Base-by-base conservation (phyloP, 1,139 yeast genomes). In the Nematodospora anomalae region DNA sequence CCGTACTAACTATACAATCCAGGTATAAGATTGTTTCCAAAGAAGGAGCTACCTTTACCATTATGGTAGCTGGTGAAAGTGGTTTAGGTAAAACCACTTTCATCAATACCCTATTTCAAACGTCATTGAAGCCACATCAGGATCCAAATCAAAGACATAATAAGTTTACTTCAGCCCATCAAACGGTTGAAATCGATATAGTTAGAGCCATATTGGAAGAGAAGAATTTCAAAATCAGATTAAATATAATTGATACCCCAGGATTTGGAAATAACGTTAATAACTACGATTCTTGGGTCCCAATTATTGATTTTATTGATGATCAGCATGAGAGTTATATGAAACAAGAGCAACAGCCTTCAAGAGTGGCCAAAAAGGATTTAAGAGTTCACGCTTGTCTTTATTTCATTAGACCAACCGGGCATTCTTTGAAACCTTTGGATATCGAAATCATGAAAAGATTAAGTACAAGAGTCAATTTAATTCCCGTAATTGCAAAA, bases 181-280 rank as follows among this genome's bases (percentile, higher is more conserved):
- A 87, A 60, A 92, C 97, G 3, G 95, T 88, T 26, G 97, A 88
- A 56, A 88, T 92, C 52, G 94, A 86, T 47, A 80, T 92, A 46
- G 80, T 86, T 35, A 80, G 96, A 55, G 97, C 97, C 15, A 81
- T 86, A 51, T 74, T 94, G 50, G 97, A 90, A 60, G 99, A 94
- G 59, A 87, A 88, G 65, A 86, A 84, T 57, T 92, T 92, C 68
- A 79, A 76, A 53, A 75, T 92, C 51, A 79, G 94, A 45, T 76
- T 94, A 48, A 92, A 92, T 55, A 76, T 92, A 43, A 80, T 94
- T 52, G 99, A 92, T 63, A 92, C 98, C 6, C 98, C 98, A 12
- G 98, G 98, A 2, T 89, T 92, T 58, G 99, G 98, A 45, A 96
- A 90, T 64, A 88, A 89, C 59, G 95, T 92, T 52, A 85, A 92